Conservation (phyloP, 192 early-diverging fungal genomes). For the Coemansia sp. region DNA sequence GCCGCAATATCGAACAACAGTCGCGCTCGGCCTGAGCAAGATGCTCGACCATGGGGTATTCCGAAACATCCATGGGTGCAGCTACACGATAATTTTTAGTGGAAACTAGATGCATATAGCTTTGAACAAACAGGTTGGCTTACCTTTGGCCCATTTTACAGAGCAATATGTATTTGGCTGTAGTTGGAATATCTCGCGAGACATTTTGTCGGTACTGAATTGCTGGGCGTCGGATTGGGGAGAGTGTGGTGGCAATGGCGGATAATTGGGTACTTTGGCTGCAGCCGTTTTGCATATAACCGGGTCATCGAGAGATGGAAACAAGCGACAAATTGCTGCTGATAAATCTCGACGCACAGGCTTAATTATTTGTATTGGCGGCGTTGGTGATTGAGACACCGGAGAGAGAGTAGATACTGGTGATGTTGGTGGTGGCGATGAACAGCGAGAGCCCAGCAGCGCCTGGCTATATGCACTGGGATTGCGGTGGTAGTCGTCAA, state of each 20-base stretch:
- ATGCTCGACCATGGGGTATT: conserved; percentile 32
- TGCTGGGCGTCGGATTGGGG: neutral
- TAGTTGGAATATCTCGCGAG: conserved; percentile 32
- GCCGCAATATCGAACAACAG: conserved; percentile 48
- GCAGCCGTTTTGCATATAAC: conserved; percentile 13
- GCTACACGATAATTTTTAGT: conserved; percentile 26
- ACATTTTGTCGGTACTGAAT: conserved; percentile 23
- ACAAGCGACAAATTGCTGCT: conserved; percentile 34
- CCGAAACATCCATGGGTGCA: conserved; percentile 44
- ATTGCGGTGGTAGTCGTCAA: conserved; percentile 51
- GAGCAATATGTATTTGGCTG: conserved; percentile 32
- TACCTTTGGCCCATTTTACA: conserved; percentile 52
- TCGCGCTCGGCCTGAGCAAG: conserved; percentile 40
- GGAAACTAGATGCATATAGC: conserved; percentile 4
- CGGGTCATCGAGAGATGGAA: conserved; percentile 31
- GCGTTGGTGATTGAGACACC: too few species aligned
- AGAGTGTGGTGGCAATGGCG: conserved; percentile 6
- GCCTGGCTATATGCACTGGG: conserved; percentile 49
- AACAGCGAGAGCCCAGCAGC: conserved; percentile 33
- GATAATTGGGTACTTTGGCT: conserved; percentile 9
- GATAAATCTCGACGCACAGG: neutral
- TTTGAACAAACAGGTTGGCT: conserved; percentile 8
- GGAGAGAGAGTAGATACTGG: too few species aligned
- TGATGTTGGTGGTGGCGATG: neutral
- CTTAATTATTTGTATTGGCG: too few species aligned